Percentiles rank a stretch among this genome's conserved stretches.
Evolutionary conservation across 805 yeast genomes (phyloP).

Genomic region (Pachysolen tannophilus): DNA sequence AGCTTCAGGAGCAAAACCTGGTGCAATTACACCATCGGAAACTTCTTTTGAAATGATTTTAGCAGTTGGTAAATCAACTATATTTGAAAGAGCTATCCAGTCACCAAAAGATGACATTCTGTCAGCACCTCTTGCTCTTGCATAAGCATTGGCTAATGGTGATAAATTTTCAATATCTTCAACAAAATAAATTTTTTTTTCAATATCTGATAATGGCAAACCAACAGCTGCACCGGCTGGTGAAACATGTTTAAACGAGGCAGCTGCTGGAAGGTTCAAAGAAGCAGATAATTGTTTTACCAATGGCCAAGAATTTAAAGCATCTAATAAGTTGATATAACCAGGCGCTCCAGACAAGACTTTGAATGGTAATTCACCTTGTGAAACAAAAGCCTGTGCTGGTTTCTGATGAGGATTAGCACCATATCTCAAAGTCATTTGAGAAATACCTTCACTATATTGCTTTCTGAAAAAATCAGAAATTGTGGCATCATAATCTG

Average conservation of each 20-base stretch:
- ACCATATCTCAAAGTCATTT: conserved; percentile 94
- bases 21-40: conserved; percentile 98
- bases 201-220: conserved; percentile 81
- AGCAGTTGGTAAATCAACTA: conserved; percentile 94
- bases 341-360: conserved; percentile 96
- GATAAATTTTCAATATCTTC: conserved; percentile 90
- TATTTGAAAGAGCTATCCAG: conserved; percentile 94
- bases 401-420: conserved; percentile 99
- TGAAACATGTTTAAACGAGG: conserved; percentile 96
- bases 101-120: conserved; percentile 99
- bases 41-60: conserved; percentile 96
- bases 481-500: conserved; percentile 93
- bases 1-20: conserved; percentile 92
- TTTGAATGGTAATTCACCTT: conserved; percentile 88
- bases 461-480: conserved; percentile 97
- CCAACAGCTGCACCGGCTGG: conserved; percentile 99
- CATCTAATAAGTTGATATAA: conserved; percentile 93
- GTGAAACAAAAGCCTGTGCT: conserved; percentile 88
- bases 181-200: conserved; percentile 93
- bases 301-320: conserved; percentile 97
- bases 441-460: conserved; percentile 83
- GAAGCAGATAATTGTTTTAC: conserved; percentile 95
- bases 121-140: conserved; percentile 99
- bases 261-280: conserved; percentile 95
- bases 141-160: conserved; percentile 96